Base-by-base conservation (phyloP, 2,329 filamentous ascomycete species). In the Neofusicoccum ribis region DNA sequence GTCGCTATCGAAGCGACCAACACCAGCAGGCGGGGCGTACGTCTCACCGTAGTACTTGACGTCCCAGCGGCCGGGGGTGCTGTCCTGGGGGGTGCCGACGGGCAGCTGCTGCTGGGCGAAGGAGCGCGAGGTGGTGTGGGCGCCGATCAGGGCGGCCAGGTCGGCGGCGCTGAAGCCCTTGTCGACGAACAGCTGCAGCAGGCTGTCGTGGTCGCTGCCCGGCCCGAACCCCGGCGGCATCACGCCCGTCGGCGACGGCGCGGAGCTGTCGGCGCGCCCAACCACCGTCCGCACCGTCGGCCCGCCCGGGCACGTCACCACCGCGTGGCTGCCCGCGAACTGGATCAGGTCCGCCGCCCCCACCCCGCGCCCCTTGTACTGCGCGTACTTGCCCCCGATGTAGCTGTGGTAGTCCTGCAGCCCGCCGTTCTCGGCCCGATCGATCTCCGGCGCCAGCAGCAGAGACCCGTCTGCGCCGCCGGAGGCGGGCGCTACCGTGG, bases 261-360 rank as follows among this genome's bases (percentile, higher is more conserved):
- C 69, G 12, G 72, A 69, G 44, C 78, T 75, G 68, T 86, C 84
- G 20, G 71, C 75, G 50, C 84, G 79, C 17, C 84, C 84, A 3
- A 83, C 79, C 65, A 82, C 82, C 12, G 80, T 79, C n/a, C 78
- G 72, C 44, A 86, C 80, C 6, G 79, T 77, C 2, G 84, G 84
- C 0, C 85, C 84, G 17, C 82, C 75, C 2, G 84, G 81, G 61
- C 84, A 84, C n/a, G 78, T 77, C 1, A 83, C 79, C 5, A 82
- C 81, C 5, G 81, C 84, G 47, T 83, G 76, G 60, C 74, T 77
- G 44, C 68, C 79, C 1, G 79, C 82, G 60, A 84, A 81, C 71
- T 86, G 83, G 46, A 85, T 81, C 15, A 87, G 74, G 72, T 87
- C 85, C n/a, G 84, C 85, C 68, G 84, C 82, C 14, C 78, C 75